phyloP scores from a whole-genome alignment of 1,284 basidiomycete species.

The Ganoderma multipileum region DNA sequence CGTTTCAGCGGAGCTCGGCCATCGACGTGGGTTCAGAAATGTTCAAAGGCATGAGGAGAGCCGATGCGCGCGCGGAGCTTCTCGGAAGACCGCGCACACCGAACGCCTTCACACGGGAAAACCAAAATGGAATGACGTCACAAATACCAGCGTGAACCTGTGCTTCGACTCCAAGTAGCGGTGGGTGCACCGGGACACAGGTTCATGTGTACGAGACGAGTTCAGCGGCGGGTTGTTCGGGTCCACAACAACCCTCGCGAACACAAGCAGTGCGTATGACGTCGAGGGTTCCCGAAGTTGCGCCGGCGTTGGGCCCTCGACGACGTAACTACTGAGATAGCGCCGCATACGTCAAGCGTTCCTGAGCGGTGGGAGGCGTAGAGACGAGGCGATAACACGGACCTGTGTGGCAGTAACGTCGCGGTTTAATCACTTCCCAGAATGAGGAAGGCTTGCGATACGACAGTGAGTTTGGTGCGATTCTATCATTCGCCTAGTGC shows the following conservation, averaged over 20 bases:
- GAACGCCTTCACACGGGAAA: not conserved
- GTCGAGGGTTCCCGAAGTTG: not conserved
- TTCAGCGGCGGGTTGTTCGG: not conserved
- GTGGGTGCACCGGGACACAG: not conserved
- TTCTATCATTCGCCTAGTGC: not conserved
- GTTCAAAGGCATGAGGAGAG: not conserved
- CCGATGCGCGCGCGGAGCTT: not conserved
- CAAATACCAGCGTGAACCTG: not conserved
- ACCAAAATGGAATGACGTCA: not conserved
- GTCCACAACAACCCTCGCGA: not conserved
- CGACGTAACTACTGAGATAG: not conserved
- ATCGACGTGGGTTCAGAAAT: not conserved
- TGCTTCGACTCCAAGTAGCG: not conserved
- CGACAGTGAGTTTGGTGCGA: not conserved
- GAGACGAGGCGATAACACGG: not conserved
- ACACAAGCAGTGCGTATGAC: slow-evolving; percentile 4
- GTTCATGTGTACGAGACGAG: not conserved
- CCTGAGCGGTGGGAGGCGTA: not conserved
- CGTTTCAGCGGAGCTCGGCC: not conserved
- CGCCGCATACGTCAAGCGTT: not conserved
- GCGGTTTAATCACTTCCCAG: not conserved
- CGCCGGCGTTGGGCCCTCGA: not conserved
- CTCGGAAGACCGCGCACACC: not conserved
- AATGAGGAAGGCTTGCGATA: not conserved
- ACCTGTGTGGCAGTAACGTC: not conserved